Evolutionary conservation across 108 stramenopile genomes (phyloP), one percentile per base, ranked within the genome.

Genomic region (Tribonema minus): DNA sequence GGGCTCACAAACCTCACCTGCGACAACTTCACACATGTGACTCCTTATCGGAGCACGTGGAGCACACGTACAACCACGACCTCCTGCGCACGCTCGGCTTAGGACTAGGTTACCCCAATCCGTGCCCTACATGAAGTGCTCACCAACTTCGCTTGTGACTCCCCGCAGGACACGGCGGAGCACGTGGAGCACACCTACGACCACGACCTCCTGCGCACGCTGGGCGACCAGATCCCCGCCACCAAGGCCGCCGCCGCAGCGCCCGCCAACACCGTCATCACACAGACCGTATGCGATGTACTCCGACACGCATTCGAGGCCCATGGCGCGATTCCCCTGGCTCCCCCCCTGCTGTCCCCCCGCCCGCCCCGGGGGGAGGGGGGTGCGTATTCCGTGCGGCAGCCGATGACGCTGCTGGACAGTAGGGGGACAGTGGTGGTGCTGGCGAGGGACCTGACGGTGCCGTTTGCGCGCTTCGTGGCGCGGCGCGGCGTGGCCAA

Each of bases 171-270:
- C 23, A 72, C 71, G 61, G 61, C 71, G 1, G 71, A 72, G 30
- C 71, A 72, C 61, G 71, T 72, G 29, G 71, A 72, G 37, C 71
- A 72, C 71, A 58, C 46, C 38, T 72, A 72, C 61, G 71, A 72
- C 41, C 60, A 62, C 35, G 61, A 72, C 1, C 60, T 61, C 26
- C 60, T 72, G 37, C 46, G 39, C 20, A 31, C 37, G 23, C 33
- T 62, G 29, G 46, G 61, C 7, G 71, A 59, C 9, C 71, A 61
- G 23, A 72, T 72, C 32, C 71, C 71, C 3, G n/a, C 36, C 9
- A 61, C 61, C 62, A 34, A 39, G 60, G 3, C 41, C 41, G 6
- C 9, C 41, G 9, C 41, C 41, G 9, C 41, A 6, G n/a, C n/a
- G n/a, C 61, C 71, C 29, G 61, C 61, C 30, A 37, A 61, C 1